A percentile compares a stretch with the other conserved stretches of the same genome.
Conservation (phyloP, 2,329 filamentous ascomycete species). For the Monosporascus sp. region DNA sequence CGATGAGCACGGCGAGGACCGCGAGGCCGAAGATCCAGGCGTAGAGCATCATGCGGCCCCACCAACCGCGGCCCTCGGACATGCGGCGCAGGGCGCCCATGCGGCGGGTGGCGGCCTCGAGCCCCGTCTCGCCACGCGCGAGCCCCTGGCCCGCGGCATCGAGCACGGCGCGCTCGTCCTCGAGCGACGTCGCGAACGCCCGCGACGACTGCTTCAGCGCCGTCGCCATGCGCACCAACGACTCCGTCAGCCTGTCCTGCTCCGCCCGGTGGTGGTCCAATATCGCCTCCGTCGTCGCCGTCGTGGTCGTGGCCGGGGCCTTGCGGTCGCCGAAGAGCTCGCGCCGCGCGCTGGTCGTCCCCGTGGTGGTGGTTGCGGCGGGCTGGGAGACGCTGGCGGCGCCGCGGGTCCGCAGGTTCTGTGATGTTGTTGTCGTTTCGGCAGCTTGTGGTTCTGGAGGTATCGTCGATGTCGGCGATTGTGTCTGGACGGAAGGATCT, state of each 20-base stretch:
- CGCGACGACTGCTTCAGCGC: slow-evolving; percentile 71
- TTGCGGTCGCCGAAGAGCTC: slow-evolving; percentile 39
- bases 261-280: slow-evolving; percentile 73
- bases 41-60: slow-evolving; percentile 77
- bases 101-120: slow-evolving; percentile 68
- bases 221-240: slow-evolving; percentile 73
- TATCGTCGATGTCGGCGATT: slow-evolving; percentile 2
- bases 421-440: slow-evolving; percentile 20
- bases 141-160: slow-evolving; percentile 67
- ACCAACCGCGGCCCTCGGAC: slow-evolving; percentile 86
- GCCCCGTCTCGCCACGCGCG: slow-evolving; percentile 67
- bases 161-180: slow-evolving; percentile 66
- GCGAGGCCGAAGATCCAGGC: slow-evolving; percentile 77
- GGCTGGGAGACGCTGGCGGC: slow-evolving; percentile 5
- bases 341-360: slow-evolving; percentile 26
- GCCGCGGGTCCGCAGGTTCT: slow-evolving; percentile 27
- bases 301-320: slow-evolving; percentile 32
- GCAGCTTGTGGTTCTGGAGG: slow-evolving; percentile 3
- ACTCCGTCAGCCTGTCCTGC: slow-evolving; percentile 76
- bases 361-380: slow-evolving; percentile 5
- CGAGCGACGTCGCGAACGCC: slow-evolving; percentile 65
- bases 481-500: not conserved
- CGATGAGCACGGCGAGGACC: slow-evolving; percentile 70
- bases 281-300: slow-evolving; percentile 60
- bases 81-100: slow-evolving; percentile 75